Evolutionary conservation across 2,329 filamentous ascomycete genomes (phyloP).

Genomic region (Nannizziopsis arthrosporioides): DNA sequence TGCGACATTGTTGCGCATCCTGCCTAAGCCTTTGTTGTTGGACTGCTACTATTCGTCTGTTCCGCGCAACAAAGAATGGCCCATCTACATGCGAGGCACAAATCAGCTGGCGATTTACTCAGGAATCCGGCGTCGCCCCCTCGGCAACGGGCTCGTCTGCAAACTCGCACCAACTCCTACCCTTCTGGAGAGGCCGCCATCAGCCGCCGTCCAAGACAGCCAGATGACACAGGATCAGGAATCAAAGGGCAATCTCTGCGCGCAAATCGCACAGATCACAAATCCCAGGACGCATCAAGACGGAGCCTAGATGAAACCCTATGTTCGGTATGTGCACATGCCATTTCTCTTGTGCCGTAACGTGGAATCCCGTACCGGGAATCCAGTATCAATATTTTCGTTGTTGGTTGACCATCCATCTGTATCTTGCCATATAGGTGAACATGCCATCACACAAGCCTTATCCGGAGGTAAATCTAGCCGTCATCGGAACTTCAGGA

Average conservation of each 20-base stretch:
- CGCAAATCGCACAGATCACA: too few relatives aligned
- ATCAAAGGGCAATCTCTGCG: slow-evolving; percentile 2
- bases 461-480: slow-evolving; percentile 47
- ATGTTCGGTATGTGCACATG: not conserved
- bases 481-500: slow-evolving; percentile 43
- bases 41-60: too few relatives aligned
- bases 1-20: not conserved
- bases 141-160: slow-evolving; percentile 24
- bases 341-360: not conserved
- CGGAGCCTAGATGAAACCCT: slow-evolving; percentile 1
- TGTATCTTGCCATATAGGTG: not conserved
- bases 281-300: slow-evolving; percentile 2
- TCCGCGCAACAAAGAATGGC: not conserved
- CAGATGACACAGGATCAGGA: slow-evolving; percentile 18
- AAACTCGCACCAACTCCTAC: slow-evolving; percentile 27
- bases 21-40: too few relatives aligned
- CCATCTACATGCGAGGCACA: slow-evolving; percentile 2
- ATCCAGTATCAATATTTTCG: not conserved
- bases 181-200: slow-evolving; percentile 19
- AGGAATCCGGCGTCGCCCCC: slow-evolving; percentile 10
- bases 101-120: slow-evolving; percentile 4
- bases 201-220: slow-evolving; percentile 19
- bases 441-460: slow-evolving; percentile 18
- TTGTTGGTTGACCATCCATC: not conserved
- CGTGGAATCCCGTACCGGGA: not conserved